Evolutionary conservation across 2,329 filamentous ascomycete species (phyloP).

Genomic region (Periconia digitata): DNA sequence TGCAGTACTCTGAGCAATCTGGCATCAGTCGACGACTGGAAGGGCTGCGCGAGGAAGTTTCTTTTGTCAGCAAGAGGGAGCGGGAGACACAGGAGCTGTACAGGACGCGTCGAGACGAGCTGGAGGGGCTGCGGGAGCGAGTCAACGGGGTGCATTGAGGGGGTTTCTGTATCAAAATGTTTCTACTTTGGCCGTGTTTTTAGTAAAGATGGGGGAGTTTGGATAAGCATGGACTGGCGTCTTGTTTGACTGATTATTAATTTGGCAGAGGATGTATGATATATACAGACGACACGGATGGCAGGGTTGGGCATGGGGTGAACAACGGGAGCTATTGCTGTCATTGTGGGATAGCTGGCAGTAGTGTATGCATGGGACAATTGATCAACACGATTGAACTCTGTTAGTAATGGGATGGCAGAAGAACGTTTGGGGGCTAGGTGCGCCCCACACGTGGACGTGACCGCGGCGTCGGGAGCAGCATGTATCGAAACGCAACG

Average conservation of each 20-base stretch:
- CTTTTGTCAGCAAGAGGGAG: constrained; percentile 77
- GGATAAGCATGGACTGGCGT: neutral
- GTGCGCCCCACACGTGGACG: neutral
- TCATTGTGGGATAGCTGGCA: too few species aligned
- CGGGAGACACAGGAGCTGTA: constrained; percentile 90
- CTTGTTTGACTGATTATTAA: neutral
- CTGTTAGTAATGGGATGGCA: too few species aligned
- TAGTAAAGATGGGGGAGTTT: neutral
- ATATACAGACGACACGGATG: too few species aligned
- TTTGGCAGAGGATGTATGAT: neutral
- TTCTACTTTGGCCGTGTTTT: neutral
- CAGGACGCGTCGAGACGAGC: constrained; percentile 72
- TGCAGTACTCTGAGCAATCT: constrained; percentile 78
- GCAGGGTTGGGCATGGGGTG: too few species aligned
- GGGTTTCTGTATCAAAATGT: neutral
- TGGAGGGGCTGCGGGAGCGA: constrained; percentile 59
- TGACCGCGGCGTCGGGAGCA: neutral
- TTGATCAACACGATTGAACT: too few species aligned
- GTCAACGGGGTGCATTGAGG: constrained; percentile 41
- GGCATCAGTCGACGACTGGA: constrained; percentile 73
- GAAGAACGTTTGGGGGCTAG: too few species aligned
- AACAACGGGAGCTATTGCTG: too few species aligned
- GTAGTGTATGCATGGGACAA: too few species aligned
- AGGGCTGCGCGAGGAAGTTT: constrained; percentile 78
- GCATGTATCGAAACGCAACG: neutral